These are phyloP conservation scores for Silene noctiflora DNA, from an alignment of 179 eudicot genomes.

Conservation along the genomic window DNA sequence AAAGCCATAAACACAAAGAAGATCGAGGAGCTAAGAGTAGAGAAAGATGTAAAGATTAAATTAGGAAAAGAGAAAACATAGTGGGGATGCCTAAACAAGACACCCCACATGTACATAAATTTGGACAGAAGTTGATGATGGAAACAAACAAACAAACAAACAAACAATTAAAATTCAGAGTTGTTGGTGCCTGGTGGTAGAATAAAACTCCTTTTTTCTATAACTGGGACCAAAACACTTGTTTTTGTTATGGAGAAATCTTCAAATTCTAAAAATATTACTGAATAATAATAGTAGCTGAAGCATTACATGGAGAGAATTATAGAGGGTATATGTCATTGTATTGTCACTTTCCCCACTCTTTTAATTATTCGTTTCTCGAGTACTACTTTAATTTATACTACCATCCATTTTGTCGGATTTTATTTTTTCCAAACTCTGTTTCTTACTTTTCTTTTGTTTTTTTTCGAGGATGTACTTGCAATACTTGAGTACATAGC, in stretches of 20 bases:
- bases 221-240: conserved; percentile 18
- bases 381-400: neutral
- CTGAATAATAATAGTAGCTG: no score
- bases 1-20: no score
- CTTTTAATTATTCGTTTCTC: conserved; percentile 25
- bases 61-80: no score
- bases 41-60: no score
- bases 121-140: conserved; percentile 13
- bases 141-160: conserved; percentile 10
- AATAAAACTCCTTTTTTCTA: neutral
- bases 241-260: neutral
- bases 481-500: neutral
- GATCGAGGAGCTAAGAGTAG: no score
- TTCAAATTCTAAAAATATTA: no score
- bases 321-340: conserved; percentile 21
- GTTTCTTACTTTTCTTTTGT: neutral
- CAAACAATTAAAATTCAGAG: no score
- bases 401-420: neutral
- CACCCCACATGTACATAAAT: conserved; percentile 9
- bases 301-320: conserved; percentile 19
- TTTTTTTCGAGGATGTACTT: neutral
- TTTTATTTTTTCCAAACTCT: no score
- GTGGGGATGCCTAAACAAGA: neutral
- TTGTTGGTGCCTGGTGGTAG: conserved; percentile 6
- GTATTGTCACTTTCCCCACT: conserved; percentile 29